phyloP scores from a whole-genome alignment of 2,329 filamentous ascomycete species.

The Pseudophaeomoniella oleicola region DNA sequence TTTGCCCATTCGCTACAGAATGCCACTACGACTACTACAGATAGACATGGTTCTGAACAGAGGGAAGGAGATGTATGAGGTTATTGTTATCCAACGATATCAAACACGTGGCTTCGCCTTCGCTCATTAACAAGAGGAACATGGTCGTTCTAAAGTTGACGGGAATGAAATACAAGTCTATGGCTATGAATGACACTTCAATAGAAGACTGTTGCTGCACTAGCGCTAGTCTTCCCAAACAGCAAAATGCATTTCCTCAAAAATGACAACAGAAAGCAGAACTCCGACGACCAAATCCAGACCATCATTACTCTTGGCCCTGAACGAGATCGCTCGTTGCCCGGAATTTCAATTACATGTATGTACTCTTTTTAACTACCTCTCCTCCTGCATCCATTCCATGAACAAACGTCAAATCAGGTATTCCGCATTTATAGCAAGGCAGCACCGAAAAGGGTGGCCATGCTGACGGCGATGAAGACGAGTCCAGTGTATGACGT shows the following conservation, averaged over 20 bases:
- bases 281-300: not conserved
- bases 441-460: constrained; percentile 38
- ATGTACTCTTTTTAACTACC: too few species aligned
- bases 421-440: constrained; percentile 23
- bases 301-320: not conserved
- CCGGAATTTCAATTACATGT: not conserved
- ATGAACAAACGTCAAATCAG: too few species aligned
- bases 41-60: too few species aligned
- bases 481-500: constrained; percentile 32
- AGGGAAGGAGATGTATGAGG: too few species aligned
- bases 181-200: not conserved
- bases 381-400: too few species aligned
- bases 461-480: constrained; percentile 34
- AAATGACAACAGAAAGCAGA: not conserved
- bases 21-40: too few species aligned
- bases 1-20: too few species aligned
- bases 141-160: too few species aligned
- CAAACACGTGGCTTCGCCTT: too few species aligned
- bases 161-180: not conserved
- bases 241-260: too few species aligned
- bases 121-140: too few species aligned
- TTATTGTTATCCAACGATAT: too few species aligned
- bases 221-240: not conserved
- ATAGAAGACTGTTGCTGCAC: not conserved
- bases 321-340: not conserved